phyloP scores from a whole-genome alignment of 1,139 yeast species.

The Suhomyces atakaporum region DNA sequence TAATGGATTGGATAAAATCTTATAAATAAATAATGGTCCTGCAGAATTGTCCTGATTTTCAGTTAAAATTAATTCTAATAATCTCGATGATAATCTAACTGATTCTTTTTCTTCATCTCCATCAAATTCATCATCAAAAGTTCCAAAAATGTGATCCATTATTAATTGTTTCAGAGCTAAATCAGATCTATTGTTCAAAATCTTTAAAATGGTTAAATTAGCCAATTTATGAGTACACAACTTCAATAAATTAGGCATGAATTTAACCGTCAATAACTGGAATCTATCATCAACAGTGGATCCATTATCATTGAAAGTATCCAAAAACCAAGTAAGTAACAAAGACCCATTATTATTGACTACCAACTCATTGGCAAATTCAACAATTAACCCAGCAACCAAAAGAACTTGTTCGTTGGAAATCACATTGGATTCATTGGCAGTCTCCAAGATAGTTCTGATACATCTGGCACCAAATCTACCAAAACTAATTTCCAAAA shows the following conservation, averaged over 20 bases:
- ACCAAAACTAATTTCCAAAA: slow-evolving; percentile 81
- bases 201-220: slow-evolving; percentile 76
- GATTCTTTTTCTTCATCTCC: slow-evolving; percentile 18
- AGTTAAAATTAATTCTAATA: slow-evolving; percentile 48
- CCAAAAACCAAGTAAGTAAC: slow-evolving; percentile 91
- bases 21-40: slow-evolving; percentile 85
- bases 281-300: slow-evolving; percentile 33
- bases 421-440: slow-evolving; percentile 42
- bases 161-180: slow-evolving; percentile 61
- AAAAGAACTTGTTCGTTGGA: slow-evolving; percentile 69
- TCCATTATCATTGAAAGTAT: slow-evolving; percentile 71
- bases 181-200: slow-evolving; percentile 71
- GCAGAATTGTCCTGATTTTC: slow-evolving; percentile 57
- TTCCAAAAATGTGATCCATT: slow-evolving; percentile 66
- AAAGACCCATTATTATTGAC: slow-evolving; percentile 86
- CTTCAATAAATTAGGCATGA: slow-evolving; percentile 62
- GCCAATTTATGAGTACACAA: slow-evolving; percentile 87
- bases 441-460: slow-evolving; percentile 85
- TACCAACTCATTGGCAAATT: slow-evolving; percentile 78
- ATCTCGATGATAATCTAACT: slow-evolving; percentile 27
- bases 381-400: slow-evolving; percentile 78
- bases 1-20: slow-evolving; percentile 67
- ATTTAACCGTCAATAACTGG: slow-evolving; percentile 45
- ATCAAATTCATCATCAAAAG: slow-evolving; percentile 29
- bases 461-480: slow-evolving; percentile 96